These are phyloP conservation scores for Curvularia lunata DNA, from an alignment of 2,329 filamentous ascomycete genomes.

Conservation along the genomic window DNA sequence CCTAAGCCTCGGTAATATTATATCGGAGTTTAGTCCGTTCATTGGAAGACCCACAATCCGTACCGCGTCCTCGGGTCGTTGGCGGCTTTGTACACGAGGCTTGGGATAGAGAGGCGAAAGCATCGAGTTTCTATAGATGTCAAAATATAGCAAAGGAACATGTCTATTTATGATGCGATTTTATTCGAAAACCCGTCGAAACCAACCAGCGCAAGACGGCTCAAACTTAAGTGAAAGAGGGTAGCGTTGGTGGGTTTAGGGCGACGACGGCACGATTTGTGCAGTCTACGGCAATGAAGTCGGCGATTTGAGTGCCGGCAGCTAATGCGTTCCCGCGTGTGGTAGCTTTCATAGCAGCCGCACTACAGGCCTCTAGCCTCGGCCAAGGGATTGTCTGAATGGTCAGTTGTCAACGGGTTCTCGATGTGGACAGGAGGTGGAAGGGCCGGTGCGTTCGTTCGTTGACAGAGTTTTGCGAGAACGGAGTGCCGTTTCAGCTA, in stretches of 20 bases:
- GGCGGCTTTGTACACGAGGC: constrained; percentile 11
- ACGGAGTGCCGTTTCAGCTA: constrained; percentile 1
- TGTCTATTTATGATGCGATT: too few relatives aligned
- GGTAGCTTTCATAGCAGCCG: constrained; percentile 8
- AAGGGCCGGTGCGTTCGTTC: constrained; percentile 1
- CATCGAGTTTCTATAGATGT: neutral
- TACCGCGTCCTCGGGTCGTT: constrained; percentile 22
- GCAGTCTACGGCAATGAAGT: constrained; percentile 6
- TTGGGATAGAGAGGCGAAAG: neutral
- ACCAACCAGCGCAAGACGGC: neutral
- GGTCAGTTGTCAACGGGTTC: constrained; percentile 1
- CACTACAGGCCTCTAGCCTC: constrained; percentile 10
- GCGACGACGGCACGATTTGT: neutral
- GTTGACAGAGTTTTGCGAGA: constrained; percentile 7
- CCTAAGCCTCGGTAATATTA: constrained; percentile 25
- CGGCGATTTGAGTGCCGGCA: constrained; percentile 11
- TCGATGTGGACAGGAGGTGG: neutral
- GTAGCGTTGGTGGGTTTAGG: neutral
- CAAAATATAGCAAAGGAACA: neutral
- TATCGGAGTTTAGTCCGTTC: constrained; percentile 22
- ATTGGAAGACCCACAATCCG: constrained; percentile 16
- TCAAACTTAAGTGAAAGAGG: neutral
- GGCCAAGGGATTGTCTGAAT: neutral
- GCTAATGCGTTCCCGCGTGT: constrained; percentile 11
- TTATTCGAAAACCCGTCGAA: neutral